Base-by-base conservation (phyloP, 192 early-diverging fungal species). In the Coemansia sp. region DNA sequence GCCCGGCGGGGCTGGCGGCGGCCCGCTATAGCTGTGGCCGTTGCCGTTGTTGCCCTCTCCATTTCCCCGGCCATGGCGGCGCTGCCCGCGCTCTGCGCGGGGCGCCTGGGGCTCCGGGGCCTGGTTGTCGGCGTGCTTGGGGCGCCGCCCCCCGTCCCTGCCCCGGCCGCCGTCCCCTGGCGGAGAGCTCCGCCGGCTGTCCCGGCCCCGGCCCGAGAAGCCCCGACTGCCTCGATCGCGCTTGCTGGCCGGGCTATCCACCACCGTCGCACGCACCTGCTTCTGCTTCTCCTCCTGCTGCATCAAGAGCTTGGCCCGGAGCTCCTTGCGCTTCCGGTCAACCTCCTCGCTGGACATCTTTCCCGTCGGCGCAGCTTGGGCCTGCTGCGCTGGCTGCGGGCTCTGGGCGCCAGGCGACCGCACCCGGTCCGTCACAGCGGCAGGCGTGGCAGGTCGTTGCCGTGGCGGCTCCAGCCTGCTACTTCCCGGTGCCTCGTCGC, bases 261-360 rank as follows among this genome's bases (percentile, higher is more conserved):
- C n/a, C n/a, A n/a, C n/a, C n/a, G n/a, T n/a, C n/a, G 43, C 41
- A 18, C 39, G 34, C 4, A 18, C 16, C 27, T 60, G 57, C 35
- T 48, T 56, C 10, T 65, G 62, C 36, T 73, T 73, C 22, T 73
- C 56, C 36, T 72, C 62, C 43, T 64, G 69, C 34, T 73, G 57
- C 28, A 54, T 65, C 17, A 50, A 26, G 7, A 73, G 41, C 41
- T 61, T 62, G 2, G 69, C 69, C 16, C 69, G 69, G 25, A 73
- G 56, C 41, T 65, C 69, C 40, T 57, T 65, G 27, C 41, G 36
- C 50, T 61, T 65, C 16, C 54, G 53, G 3, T 65, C 69, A 0
- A 44, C 50, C 19, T 61, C 63, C 26, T 73, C 62, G 23, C 22
- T 57, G 0, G 57, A 42, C 18, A 53, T 50, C 27, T 57, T 60